A percentile compares a stretch with the other conserved stretches of the same genome.
Conservation (phyloP, 352 stramenopile species). For the Globisporangium mamillatum region DNA sequence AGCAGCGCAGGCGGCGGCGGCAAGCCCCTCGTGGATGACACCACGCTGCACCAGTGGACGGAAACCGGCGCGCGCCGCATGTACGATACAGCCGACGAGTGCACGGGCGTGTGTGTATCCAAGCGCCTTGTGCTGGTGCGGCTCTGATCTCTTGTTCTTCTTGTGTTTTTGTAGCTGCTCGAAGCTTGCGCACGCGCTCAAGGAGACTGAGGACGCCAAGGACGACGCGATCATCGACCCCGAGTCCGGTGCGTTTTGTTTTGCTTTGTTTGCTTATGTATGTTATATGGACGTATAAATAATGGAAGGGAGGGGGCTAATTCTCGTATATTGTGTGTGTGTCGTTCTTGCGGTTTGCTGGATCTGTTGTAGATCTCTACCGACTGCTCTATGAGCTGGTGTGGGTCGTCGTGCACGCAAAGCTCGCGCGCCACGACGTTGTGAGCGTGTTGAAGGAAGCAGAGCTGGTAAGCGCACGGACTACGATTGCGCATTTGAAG, state of each 20-base stretch:
- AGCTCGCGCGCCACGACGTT: slow-evolving; percentile 69
- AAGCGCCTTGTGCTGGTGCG: neutral
- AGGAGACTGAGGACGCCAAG: slow-evolving; percentile 23
- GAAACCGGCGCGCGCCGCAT: slow-evolving; percentile 53
- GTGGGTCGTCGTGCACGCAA: slow-evolving; percentile 66
- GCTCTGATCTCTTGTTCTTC: neutral
- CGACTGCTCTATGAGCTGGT: slow-evolving; percentile 78
- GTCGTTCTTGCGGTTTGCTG: neutral
- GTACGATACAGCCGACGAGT: slow-evolving; percentile 29
- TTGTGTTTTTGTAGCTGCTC: slow-evolving; percentile 25
- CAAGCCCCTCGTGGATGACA: slow-evolving; percentile 49
- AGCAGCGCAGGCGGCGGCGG: slow-evolving; percentile 16
- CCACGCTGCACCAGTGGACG: slow-evolving; percentile 57
- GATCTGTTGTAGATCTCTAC: slow-evolving; percentile 35
- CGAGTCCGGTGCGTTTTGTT: slow-evolving; percentile 26
- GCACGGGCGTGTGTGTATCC: neutral
- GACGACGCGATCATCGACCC: slow-evolving; percentile 11
- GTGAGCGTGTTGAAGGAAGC: slow-evolving; percentile 67
- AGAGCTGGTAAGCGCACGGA: slow-evolving; percentile 36
- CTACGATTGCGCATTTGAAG: neutral
- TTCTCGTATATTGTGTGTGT: neutral
- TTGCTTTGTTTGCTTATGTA: neutral
- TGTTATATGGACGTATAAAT: neutral
- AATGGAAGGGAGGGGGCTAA: neutral
- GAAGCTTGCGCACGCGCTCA: slow-evolving; percentile 39